These are phyloP conservation scores for Exophiala phaeomuriformis DNA, from an alignment of 2,329 filamentous ascomycete species.

Conservation along the genomic window DNA sequence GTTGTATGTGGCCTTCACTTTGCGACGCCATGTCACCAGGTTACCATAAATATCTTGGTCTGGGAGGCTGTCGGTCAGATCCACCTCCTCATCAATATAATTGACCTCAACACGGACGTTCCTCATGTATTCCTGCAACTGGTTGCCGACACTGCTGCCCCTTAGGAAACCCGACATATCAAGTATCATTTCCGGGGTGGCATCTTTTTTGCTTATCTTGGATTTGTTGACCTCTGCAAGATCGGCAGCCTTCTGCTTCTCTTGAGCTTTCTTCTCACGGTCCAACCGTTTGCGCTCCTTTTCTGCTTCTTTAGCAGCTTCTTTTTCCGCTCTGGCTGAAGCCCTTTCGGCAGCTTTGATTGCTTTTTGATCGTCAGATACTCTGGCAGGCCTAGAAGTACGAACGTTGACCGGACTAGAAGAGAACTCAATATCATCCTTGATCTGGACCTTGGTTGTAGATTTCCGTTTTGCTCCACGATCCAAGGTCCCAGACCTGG, in stretches of 20 bases:
- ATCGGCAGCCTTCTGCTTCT: conserved; percentile 59
- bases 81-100: conserved; percentile 28
- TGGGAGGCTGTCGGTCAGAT: conserved; percentile 33
- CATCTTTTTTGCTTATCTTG: conserved; percentile 64
- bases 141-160: conserved; percentile 38
- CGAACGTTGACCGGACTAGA: conserved; percentile 38
- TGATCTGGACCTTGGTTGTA: neutral
- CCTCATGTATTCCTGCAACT: conserved; percentile 39
- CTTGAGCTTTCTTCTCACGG: conserved; percentile 51
- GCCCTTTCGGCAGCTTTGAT: conserved; percentile 39
- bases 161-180: conserved; percentile 56
- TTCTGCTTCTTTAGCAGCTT: conserved; percentile 50
- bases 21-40: conserved; percentile 62
- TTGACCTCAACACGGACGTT: conserved; percentile 37
- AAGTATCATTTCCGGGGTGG: conserved; percentile 69
- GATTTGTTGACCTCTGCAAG: conserved; percentile 67
- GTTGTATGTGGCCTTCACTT: conserved; percentile 57
- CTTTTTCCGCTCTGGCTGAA: conserved; percentile 40
- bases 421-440: conserved; percentile 23
- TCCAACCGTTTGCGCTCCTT: conserved; percentile 43
- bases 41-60: conserved; percentile 30
- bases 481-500: conserved; percentile 12
- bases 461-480: conserved; percentile 17
- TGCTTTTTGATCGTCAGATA: conserved; percentile 1
- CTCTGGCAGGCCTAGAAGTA: conserved; percentile 13